phyloP scores from a whole-genome alignment of 306 rosid species.

The Cucumis cinereus region DNA sequence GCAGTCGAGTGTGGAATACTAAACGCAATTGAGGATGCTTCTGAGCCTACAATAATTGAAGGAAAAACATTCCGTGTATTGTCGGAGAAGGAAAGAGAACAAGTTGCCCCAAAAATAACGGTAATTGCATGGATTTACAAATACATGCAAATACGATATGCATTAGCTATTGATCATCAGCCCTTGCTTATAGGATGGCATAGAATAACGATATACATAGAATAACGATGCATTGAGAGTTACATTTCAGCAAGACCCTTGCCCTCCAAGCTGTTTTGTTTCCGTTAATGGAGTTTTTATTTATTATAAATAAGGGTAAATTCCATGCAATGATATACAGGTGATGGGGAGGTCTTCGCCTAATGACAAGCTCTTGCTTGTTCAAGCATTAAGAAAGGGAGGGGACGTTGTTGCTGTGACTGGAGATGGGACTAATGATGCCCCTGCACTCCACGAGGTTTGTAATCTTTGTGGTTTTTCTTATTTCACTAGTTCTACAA shows the following conservation, averaged over 20 bases:
- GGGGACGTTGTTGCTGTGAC: conserved; percentile 98
- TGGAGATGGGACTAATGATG: conserved; percentile 98
- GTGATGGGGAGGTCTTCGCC: conserved; percentile 99
- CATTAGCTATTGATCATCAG: conserved; percentile 5
- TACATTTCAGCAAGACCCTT: not conserved
- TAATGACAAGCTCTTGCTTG: conserved; percentile 93
- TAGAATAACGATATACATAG: not conserved
- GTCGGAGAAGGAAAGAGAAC: conserved; percentile 72
- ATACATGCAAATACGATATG: conserved; percentile 2
- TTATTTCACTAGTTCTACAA: not conserved
- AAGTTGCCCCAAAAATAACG: conserved; percentile 44
- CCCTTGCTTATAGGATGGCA: not conserved
- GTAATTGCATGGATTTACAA: conserved; percentile 27
- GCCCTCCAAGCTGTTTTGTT: not conserved
- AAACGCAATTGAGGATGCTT: conserved; percentile 44
- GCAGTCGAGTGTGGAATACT: conserved; percentile 96
- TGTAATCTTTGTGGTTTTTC: conserved; percentile 23
- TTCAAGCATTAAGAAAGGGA: conserved; percentile 84
- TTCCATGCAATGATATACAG: conserved; percentile 23
- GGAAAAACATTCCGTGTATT: conserved; percentile 72
- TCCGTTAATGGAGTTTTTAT: not conserved
- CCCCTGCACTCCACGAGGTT: conserved; percentile 98
- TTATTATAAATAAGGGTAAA: not conserved
- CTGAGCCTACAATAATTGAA: conserved; percentile 72
- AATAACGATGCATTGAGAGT: not conserved